phyloP scores from a whole-genome alignment of 106 monocot species.

The Dioscorea alata region DNA sequence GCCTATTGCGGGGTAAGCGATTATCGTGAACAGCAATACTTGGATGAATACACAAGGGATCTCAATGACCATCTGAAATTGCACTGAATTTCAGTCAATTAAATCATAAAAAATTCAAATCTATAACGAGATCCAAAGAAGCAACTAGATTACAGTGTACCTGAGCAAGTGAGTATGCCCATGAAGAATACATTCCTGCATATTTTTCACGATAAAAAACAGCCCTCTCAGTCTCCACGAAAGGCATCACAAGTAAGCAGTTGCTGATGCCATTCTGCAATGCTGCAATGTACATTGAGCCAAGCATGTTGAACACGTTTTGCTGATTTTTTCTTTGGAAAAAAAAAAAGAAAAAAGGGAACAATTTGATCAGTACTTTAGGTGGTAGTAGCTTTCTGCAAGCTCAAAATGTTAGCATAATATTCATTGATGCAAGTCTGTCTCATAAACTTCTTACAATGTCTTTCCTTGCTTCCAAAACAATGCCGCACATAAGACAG shows the following conservation, averaged over 20 bases:
- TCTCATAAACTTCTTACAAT: slow-evolving; percentile 25
- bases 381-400: too few species aligned
- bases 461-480: slow-evolving; percentile 49
- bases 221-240: slow-evolving; percentile 36
- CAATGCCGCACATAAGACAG: slow-evolving; percentile 19
- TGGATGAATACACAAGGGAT: slow-evolving; percentile 49
- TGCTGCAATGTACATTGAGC: slow-evolving; percentile 29
- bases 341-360: background rate
- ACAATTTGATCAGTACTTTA: too few species aligned
- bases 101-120: too few species aligned
- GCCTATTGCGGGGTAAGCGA: slow-evolving; percentile 52
- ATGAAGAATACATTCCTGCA: slow-evolving; percentile 77
- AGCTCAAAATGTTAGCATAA: too few species aligned
- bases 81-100: too few species aligned
- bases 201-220: slow-evolving; percentile 61
- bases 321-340: slow-evolving; percentile 43
- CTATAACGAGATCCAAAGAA: too few species aligned
- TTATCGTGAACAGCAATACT: slow-evolving; percentile 31
- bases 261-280: slow-evolving; percentile 37
- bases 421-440: too few species aligned
- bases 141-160: slow-evolving; percentile 7
- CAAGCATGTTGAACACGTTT: slow-evolving; percentile 61
- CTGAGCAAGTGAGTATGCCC: slow-evolving; percentile 75
- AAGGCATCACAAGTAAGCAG: slow-evolving; percentile 28
- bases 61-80: slow-evolving; percentile 49